These are phyloP conservation scores for Phyllostachys edulis DNA, from an alignment of 176 grass and related monocot genomes.

Conservation along the genomic window DNA sequence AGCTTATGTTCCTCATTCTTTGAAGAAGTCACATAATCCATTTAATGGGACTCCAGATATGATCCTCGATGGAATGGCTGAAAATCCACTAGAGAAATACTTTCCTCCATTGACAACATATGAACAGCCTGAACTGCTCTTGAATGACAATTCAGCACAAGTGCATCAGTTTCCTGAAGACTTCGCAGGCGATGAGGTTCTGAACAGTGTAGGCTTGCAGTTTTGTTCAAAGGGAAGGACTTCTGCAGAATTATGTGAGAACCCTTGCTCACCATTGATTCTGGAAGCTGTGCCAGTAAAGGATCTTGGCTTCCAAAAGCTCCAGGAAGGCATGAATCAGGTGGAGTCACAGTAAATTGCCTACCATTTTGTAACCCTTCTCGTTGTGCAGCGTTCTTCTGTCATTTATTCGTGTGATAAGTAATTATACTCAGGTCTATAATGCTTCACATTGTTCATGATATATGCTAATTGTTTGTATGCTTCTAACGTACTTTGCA, in stretches of 20 bases:
- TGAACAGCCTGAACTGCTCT: slow-evolving; percentile 13
- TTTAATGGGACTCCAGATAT: slow-evolving; percentile 35
- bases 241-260: background rate
- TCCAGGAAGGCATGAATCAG: slow-evolving; percentile 57
- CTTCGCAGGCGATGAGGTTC: background rate
- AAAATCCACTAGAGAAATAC: slow-evolving; percentile 45
- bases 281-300: slow-evolving; percentile 32
- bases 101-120: slow-evolving; percentile 15
- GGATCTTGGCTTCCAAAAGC: slow-evolving; percentile 49
- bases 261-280: background rate
- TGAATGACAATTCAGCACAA: background rate
- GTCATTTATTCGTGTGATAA: background rate
- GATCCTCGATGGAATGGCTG: slow-evolving; percentile 44
- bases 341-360: slow-evolving; percentile 28
- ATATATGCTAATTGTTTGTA: background rate
- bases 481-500: slow-evolving; percentile 24
- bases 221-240: background rate
- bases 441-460: background rate
- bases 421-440: background rate
- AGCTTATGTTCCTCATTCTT: background rate
- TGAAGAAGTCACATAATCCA: background rate
- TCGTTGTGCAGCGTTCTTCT: background rate
- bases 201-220: slow-evolving; percentile 3
- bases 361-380: background rate
- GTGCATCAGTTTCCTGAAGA: slow-evolving; percentile 1